Evolutionary conservation across 2,329 filamentous ascomycete genomes (phyloP).

Genomic region (Dactylellina cionopaga): DNA sequence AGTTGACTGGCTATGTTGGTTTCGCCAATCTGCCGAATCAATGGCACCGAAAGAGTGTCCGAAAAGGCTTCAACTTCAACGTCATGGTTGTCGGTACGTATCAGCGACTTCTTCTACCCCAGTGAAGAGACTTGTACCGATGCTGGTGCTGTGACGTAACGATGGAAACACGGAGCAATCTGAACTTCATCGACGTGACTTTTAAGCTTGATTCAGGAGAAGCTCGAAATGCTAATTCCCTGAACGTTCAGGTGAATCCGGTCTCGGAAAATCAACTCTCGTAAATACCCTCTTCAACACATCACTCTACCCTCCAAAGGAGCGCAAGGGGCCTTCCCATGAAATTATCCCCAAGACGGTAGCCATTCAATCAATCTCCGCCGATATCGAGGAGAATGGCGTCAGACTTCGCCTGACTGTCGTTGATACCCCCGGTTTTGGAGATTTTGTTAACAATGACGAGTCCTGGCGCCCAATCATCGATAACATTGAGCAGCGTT

Average conservation of each 20-base stretch:
- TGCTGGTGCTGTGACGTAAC: not conserved
- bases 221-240: conserved; percentile 31
- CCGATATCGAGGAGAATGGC: conserved; percentile 97
- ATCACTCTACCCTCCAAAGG: conserved; percentile 96
- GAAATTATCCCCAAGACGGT: conserved; percentile 99
- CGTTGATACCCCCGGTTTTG: conserved; percentile 96
- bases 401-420: conserved; percentile 95
- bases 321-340: conserved; percentile 95
- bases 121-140: conserved; percentile 13
- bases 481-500: conserved; percentile 99
- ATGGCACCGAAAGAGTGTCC: conserved; percentile 99
- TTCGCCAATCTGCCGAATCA: conserved; percentile 99
- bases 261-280: conserved; percentile 96
- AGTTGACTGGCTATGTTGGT: conserved; percentile 97
- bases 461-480: conserved; percentile 99
- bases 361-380: conserved; percentile 91
- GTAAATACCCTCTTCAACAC: conserved; percentile 99
- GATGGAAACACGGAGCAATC: conserved; percentile 1
- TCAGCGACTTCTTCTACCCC: not conserved
- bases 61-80: conserved; percentile 99
- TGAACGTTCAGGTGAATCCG: conserved; percentile 84
- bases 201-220: conserved; percentile 41
- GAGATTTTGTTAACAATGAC: conserved; percentile 99
- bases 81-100: conserved; percentile 99
- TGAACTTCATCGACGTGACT: conserved; percentile 25